phyloP scores from a whole-genome alignment of 768 basidiomycete species.

The Amanita exitialis region DNA sequence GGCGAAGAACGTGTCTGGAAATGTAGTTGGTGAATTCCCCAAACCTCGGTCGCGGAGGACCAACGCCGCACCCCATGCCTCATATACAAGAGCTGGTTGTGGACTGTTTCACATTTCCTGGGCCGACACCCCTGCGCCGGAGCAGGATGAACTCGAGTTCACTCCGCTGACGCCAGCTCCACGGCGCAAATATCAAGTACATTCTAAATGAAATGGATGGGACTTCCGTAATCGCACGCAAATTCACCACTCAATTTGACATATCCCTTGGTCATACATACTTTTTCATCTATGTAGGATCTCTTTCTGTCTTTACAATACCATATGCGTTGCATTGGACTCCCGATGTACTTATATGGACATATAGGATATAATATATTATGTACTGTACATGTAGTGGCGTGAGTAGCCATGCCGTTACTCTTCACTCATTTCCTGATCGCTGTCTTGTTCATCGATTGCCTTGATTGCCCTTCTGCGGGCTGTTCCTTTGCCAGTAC shows the following conservation, averaged over 20 bases:
- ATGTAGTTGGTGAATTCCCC: neutral
- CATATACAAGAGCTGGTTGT: too few relatives aligned
- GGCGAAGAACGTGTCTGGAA: neutral
- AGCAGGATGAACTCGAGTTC: neutral
- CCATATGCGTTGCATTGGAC: too few relatives aligned
- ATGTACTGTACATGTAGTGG: too few relatives aligned
- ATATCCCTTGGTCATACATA: too few relatives aligned
- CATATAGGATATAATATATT: too few relatives aligned
- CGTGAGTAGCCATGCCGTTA: neutral
- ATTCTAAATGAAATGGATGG: too few relatives aligned
- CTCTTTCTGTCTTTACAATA: too few relatives aligned
- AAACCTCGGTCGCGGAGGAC: neutral
- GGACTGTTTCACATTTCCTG: neutral
- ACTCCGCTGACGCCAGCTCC: constrained; percentile 1
- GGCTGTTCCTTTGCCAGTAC: neutral
- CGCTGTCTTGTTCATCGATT: neutral
- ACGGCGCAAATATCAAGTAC: neutral
- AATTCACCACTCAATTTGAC: too few relatives aligned
- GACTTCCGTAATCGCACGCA: too few relatives aligned
- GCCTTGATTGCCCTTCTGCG: neutral
- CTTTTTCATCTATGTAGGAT: too few relatives aligned
- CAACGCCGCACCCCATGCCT: neutral
- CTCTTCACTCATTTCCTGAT: neutral
- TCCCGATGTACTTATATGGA: too few relatives aligned
- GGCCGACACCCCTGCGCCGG: neutral